A percentile compares a stretch with the other conserved stretches of the same genome.
Conservation (phyloP, 2,329 filamentous ascomycete genomes). For the Cercospora citrullina region DNA sequence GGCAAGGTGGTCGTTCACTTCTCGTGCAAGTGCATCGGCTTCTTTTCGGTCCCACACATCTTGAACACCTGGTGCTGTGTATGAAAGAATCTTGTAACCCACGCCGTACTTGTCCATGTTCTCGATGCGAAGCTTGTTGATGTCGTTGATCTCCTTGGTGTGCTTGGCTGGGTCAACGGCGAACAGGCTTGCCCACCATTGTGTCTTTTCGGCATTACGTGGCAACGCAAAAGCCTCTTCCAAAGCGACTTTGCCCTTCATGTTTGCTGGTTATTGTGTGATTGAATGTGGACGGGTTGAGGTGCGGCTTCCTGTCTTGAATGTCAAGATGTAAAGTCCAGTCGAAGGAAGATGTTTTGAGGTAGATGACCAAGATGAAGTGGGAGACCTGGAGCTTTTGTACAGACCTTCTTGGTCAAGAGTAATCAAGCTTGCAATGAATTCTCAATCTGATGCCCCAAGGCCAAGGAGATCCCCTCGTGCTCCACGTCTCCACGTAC, state of each 20-base stretch:
- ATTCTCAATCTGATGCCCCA: not conserved
- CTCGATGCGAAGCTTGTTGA: conserved; percentile 46
- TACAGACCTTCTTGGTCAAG: not conserved
- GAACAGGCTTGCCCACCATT: conserved; percentile 63
- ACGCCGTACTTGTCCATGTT: conserved; percentile 50
- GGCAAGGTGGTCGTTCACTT: conserved; percentile 52
- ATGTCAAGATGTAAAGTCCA: not conserved
- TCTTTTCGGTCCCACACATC: conserved; percentile 49
- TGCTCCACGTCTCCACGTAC: conserved; percentile 5
- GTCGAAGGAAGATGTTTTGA: not conserved
- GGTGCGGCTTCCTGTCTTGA: not conserved
- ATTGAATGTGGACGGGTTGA: not conserved
- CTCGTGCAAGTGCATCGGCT: conserved; percentile 47
- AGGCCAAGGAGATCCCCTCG: not conserved
- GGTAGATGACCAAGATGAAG: not conserved
- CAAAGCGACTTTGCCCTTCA: conserved; percentile 58
- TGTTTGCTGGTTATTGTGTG: not conserved
- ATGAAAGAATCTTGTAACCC: conserved; percentile 51
- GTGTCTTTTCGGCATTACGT: conserved; percentile 58
- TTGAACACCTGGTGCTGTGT: conserved; percentile 52
- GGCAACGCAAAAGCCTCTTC: conserved; percentile 65
- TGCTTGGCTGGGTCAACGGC: conserved; percentile 61
- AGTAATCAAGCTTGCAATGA: not conserved
- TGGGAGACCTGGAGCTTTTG: not conserved
- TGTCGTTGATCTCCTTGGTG: conserved; percentile 55